phyloP scores from a whole-genome alignment of 2,329 filamentous ascomycete genomes.

The Monilinia fructicola region DNA sequence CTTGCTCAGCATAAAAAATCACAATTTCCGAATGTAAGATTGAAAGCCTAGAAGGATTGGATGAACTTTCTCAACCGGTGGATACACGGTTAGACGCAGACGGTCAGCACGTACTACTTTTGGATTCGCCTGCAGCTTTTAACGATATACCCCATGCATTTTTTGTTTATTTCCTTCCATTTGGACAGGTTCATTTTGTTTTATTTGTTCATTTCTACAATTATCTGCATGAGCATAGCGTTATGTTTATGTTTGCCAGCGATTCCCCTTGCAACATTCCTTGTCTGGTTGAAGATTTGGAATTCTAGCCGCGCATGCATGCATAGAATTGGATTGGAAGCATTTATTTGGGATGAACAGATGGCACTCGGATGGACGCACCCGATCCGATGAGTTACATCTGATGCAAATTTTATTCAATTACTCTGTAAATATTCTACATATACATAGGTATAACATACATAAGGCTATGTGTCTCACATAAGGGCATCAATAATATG shows the following conservation, averaged over 20 bases:
- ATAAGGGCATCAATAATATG: not conserved
- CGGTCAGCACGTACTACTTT: constrained; percentile 15
- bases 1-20: not conserved
- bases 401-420: not conserved
- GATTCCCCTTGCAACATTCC: constrained; percentile 1
- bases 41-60: constrained; percentile 14
- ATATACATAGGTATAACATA: not conserved
- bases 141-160: constrained; percentile 22
- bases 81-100: constrained; percentile 14
- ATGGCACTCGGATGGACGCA: not conserved
- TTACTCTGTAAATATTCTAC: not conserved
- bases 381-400: not conserved
- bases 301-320: not conserved
- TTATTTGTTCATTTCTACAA: not conserved
- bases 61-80: constrained; percentile 16
- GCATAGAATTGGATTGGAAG: constrained; percentile 8
- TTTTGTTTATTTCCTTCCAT: not conserved
- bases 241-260: not conserved
- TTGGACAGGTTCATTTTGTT: constrained; percentile 3
- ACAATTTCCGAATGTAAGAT: constrained; percentile 6
- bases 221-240: not conserved
- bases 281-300: constrained; percentile 4
- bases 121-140: constrained; percentile 16
- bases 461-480: not conserved
- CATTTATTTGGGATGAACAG: not conserved